These are phyloP conservation scores for Rhynchospora tenuis DNA, from an alignment of 176 grass and related monocot genomes.

Conservation along the genomic window DNA sequence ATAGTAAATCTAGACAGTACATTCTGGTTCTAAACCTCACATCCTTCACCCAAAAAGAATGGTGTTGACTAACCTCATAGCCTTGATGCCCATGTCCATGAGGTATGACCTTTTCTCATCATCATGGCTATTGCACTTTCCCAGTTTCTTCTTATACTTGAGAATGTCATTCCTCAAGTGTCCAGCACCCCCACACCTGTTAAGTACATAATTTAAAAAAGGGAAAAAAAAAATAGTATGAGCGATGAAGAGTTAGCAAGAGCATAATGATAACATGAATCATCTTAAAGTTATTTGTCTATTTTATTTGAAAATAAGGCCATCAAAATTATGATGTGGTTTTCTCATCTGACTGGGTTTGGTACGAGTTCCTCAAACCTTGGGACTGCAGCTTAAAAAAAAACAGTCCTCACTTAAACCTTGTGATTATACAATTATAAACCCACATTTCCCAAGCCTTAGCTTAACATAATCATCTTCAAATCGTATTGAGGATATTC, in stretches of 20 bases:
- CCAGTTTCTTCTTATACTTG: conserved; percentile 60
- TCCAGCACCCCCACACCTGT: conserved; percentile 88
- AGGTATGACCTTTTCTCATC: conserved; percentile 62
- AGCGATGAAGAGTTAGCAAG: background rate
- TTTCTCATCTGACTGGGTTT: background rate
- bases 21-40: background rate
- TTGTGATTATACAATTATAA: conserved; percentile 1
- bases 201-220: background rate
- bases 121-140: conserved; percentile 56
- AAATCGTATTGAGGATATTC: background rate
- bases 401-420: background rate
- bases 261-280: background rate
- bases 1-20: background rate
- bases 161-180: conserved; percentile 86
- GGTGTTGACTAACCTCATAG: conserved; percentile 64
- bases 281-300: background rate
- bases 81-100: conserved; percentile 93
- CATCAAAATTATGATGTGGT: background rate
- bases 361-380: background rate
- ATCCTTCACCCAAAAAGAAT: background rate
- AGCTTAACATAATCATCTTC: background rate
- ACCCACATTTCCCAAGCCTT: background rate
- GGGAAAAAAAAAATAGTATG: background rate
- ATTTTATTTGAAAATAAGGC: background rate
- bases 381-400: background rate